Conservation (phyloP, 2,329 filamentous ascomycete species). For the Parasarocladium wereldwijsianum region DNA sequence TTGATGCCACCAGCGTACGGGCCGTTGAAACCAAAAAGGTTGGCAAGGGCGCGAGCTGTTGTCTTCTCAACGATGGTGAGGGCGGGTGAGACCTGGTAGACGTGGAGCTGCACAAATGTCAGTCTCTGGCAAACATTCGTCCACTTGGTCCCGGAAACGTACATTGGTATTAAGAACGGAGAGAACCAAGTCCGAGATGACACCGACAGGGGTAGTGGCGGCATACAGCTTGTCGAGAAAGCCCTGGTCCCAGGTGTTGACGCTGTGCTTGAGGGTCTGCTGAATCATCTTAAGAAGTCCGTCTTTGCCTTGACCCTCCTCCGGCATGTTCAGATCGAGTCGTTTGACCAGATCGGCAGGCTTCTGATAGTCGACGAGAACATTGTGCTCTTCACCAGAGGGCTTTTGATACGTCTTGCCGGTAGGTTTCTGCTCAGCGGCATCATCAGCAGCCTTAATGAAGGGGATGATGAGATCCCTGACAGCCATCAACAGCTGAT, state of each 20-base stretch:
- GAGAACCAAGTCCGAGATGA: slow-evolving; percentile 73
- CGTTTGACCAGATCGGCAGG: slow-evolving; percentile 42
- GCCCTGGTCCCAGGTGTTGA: slow-evolving; percentile 98
- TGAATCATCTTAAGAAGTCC: slow-evolving; percentile 60
- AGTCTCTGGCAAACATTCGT: slow-evolving; percentile 1
- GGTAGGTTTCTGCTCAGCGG: slow-evolving; percentile 31
- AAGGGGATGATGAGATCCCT: slow-evolving; percentile 56
- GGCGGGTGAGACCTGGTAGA: slow-evolving; percentile 86
- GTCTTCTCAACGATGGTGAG: slow-evolving; percentile 78
- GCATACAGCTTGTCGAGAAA: slow-evolving; percentile 93
- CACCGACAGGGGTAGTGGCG: slow-evolving; percentile 75
- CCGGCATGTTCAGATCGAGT: slow-evolving; percentile 44
- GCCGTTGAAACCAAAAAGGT: slow-evolving; percentile 61
- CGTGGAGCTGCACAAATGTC: slow-evolving; percentile 46
- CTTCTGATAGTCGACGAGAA: slow-evolving; percentile 47
- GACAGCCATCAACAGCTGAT: slow-evolving; percentile 52
- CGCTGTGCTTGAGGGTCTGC: slow-evolving; percentile 66
- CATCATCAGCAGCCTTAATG: slow-evolving; percentile 54
- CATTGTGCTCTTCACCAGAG: slow-evolving; percentile 30
- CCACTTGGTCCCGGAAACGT: slow-evolving; percentile 14
- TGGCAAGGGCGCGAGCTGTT: slow-evolving; percentile 58
- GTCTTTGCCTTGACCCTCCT: slow-evolving; percentile 46
- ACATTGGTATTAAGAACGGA: slow-evolving; percentile 83
- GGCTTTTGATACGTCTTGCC: slow-evolving; percentile 30
- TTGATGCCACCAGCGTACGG: slow-evolving; percentile 59